Evolutionary conservation across 2,329 filamentous ascomycete species (phyloP).

Genomic region (Lasiodiplodia theobromae): DNA sequence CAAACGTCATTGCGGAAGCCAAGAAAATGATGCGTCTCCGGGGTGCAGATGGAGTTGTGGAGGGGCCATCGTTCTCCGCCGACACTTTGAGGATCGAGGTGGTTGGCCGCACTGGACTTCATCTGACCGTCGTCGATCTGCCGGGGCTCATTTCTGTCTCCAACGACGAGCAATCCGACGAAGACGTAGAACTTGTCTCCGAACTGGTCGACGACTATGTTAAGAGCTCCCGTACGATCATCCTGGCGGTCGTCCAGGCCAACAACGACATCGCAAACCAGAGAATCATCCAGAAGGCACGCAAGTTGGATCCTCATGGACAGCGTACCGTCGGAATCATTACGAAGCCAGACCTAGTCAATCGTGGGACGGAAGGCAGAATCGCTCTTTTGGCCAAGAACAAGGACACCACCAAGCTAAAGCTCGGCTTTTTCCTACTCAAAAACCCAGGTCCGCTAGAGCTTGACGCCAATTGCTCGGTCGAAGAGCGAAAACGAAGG

Average conservation of each 20-base stretch:
- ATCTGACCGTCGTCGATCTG: conserved; percentile 63
- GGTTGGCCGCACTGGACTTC: conserved; percentile 44
- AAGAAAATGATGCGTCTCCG: conserved; percentile 30
- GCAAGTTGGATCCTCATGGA: conserved; percentile 43
- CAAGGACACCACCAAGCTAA: conserved; percentile 37
- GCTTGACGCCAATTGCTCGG: neutral
- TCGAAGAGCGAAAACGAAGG: conserved; percentile 1
- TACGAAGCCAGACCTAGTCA: conserved; percentile 51
- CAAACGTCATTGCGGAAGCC: conserved; percentile 34
- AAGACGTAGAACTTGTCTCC: conserved; percentile 55
- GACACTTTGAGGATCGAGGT: conserved; percentile 43
- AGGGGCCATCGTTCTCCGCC: conserved; percentile 33
- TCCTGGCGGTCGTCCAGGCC: conserved; percentile 55
- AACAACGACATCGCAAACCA: conserved; percentile 52
- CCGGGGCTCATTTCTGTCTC: conserved; percentile 61
- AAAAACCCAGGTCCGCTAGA: conserved; percentile 38
- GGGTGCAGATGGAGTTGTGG: conserved; percentile 7
- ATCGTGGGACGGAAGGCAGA: conserved; percentile 37
- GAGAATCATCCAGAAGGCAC: conserved; percentile 41
- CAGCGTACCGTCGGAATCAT: conserved; percentile 53
- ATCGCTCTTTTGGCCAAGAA: conserved; percentile 43
- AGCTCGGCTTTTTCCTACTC: conserved; percentile 45
- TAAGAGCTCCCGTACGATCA: conserved; percentile 51
- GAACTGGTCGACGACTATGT: conserved; percentile 56
- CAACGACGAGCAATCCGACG: conserved; percentile 55